Evolutionary conservation across 2,329 filamentous ascomycete genomes (phyloP).

Genomic region (Colletotrichum trifolii): DNA sequence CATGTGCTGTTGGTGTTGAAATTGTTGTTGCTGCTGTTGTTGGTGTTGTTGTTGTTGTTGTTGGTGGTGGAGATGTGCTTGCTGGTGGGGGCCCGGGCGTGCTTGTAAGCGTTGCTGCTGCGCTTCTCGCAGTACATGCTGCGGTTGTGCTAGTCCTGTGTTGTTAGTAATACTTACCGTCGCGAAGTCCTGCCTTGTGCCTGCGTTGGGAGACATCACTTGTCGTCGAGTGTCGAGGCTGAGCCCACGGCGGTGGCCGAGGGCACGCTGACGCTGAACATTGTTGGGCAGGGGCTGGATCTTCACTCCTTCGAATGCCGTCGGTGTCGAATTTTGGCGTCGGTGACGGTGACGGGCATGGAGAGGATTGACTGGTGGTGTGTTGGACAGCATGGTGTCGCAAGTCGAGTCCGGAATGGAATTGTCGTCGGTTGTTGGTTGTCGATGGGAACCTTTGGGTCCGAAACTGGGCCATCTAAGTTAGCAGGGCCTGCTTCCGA

Average conservation of each 20-base stretch:
- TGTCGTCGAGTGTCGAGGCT: constrained; percentile 81
- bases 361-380: constrained; percentile 70
- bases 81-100: constrained; percentile 74
- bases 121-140: constrained; percentile 89
- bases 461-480: constrained; percentile 54
- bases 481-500: constrained; percentile 24
- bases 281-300: constrained; percentile 70
- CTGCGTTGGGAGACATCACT: constrained; percentile 54
- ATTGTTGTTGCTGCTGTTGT: constrained; percentile 48
- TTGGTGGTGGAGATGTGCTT: constrained; percentile 41
- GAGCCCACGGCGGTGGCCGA: constrained; percentile 82
- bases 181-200: constrained; percentile 59
- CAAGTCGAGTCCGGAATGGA: constrained; percentile 74
- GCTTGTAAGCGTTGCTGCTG: constrained; percentile 83
- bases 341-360: constrained; percentile 82
- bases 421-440: constrained; percentile 62
- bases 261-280: constrained; percentile 55
- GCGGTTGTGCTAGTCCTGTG: constrained; percentile 67
- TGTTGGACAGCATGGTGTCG: constrained; percentile 83
- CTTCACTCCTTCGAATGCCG: constrained; percentile 80
- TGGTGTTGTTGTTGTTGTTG: constrained; percentile 53
- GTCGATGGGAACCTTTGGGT: constrained; percentile 62
- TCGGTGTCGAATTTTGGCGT: constrained; percentile 88
- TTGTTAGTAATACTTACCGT: constrained; percentile 67
- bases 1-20: constrained; percentile 43